Percentiles rank a stretch among this genome's conserved stretches.
Conservation (phyloP, 352 stramenopile genomes). For the Globisporangium uncinulatum region DNA sequence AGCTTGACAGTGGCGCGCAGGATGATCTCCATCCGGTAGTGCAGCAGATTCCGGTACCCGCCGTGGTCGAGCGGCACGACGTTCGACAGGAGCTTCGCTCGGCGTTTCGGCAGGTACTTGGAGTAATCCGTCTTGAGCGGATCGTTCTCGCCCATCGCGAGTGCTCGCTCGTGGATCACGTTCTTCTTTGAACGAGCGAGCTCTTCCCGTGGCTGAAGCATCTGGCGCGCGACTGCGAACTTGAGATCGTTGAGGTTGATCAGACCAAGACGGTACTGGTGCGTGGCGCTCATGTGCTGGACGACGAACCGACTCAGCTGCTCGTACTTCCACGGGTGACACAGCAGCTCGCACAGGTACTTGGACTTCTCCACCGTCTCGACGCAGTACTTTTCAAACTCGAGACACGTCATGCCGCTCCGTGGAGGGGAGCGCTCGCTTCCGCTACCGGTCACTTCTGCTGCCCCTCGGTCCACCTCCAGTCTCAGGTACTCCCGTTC, state of each 20-base stretch:
- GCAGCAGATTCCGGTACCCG: constrained; percentile 78
- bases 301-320: constrained; percentile 80
- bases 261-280: constrained; percentile 86
- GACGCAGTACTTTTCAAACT: constrained; percentile 71
- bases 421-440: not conserved
- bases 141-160: constrained; percentile 90
- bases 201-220: constrained; percentile 38
- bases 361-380: constrained; percentile 49
- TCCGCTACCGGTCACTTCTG: not conserved
- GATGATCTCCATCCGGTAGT: constrained; percentile 72
- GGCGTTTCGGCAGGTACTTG: constrained; percentile 80
- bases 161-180: constrained; percentile 80
- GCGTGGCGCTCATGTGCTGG: constrained; percentile 78
- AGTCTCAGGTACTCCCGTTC: constrained; percentile 66
- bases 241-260: constrained; percentile 89
- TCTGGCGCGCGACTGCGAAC: constrained; percentile 55
- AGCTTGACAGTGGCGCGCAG: constrained; percentile 68
- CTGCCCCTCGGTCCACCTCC: constrained; percentile 14
- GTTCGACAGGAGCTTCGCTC: constrained; percentile 69
- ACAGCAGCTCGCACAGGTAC: constrained; percentile 63
- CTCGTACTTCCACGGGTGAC: constrained; percentile 65
- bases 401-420: constrained; percentile 67
- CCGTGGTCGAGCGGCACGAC: constrained; percentile 87
- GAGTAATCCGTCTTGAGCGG: constrained; percentile 91
- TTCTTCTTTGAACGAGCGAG: constrained; percentile 66